These are phyloP conservation scores for Ruellia speciosa DNA, from an alignment of 305 asterid species.

Conservation along the genomic window DNA sequence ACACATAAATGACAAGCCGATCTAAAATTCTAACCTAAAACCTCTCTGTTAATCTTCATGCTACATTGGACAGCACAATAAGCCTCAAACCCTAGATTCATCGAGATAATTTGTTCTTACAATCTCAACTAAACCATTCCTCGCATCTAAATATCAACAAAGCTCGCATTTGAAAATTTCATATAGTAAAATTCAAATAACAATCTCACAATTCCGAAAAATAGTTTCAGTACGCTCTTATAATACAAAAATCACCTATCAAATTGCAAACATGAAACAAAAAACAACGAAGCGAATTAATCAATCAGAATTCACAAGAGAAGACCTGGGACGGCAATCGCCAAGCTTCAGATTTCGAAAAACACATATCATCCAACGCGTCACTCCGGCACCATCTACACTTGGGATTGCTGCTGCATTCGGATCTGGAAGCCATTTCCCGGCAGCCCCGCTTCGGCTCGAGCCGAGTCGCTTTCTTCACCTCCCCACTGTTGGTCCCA, in stretches of 20 bases:
- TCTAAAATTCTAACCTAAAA: neutral
- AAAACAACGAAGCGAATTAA: neutral
- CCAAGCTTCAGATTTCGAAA: conserved; percentile 46
- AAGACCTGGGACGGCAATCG: conserved; percentile 55
- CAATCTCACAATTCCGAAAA: neutral
- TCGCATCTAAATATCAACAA: neutral
- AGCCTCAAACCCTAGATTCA: neutral
- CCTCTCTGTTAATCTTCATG: neutral
- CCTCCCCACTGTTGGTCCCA: conserved; percentile 2
- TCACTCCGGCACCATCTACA: conserved; percentile 62
- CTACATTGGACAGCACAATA: neutral
- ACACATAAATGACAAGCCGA: too few species aligned
- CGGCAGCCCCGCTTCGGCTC: conserved; percentile 31
- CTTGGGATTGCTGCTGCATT: conserved; percentile 29
- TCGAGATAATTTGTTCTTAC: neutral
- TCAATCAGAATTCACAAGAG: conserved; percentile 35
- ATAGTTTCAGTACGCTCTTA: neutral
- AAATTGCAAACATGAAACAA: neutral
- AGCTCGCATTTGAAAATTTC: neutral
- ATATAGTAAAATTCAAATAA: neutral
- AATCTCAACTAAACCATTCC: neutral
- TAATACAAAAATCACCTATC: neutral
- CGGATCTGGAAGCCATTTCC: conserved; percentile 33
- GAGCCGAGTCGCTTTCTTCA: conserved; percentile 22
- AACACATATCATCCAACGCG: conserved; percentile 51